Evolutionary conservation across 768 basidiomycete genomes (phyloP), one percentile per base, ranked within the genome.

Genomic region (Phlebiopsis gigantea): DNA sequence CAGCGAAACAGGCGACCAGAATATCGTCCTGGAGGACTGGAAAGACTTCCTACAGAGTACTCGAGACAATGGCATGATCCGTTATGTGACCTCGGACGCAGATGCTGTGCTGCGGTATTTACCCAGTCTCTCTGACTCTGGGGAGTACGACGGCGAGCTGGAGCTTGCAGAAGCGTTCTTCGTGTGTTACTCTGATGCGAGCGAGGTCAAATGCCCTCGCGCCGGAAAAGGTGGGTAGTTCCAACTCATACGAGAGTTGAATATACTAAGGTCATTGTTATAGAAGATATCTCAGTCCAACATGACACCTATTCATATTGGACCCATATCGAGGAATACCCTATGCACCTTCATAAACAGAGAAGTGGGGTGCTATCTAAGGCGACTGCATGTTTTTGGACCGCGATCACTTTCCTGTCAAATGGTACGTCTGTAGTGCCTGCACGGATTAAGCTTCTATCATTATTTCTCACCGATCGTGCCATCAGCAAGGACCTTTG

Each of bases 241-340:
- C 17, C 34, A 9, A 9, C n/a, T 39, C 2, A 39, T 39, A 48
- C 71, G 73, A 55, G 55, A 75, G 12, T 39, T 39, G 34, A 3
- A 12, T 17, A 39, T 39, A 34, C 17, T 39, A 9, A 9, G 2
- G 12, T 39, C 34, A 39, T 70, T 71, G 52, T 61, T 64, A 14
- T 62, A 67, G 49, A 58, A 43, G 61, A 60, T 9, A 69, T 46
- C 19, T 4, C 45, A n/a, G 12, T 46, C 6, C 26, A 22, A 46
- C 26, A 28, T 14, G 22, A 28, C 21, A 46, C 26, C 26, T 46
- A 59, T 17, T 10, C 45, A n/a, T 22, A 3, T 28, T 22, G 45
- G 21, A 46, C 22, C 3, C 45, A 22, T 7, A 46, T 46, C 19
- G 26, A 28, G 26, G 22, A 22, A 19, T 46, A 46, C 45, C 45